Evolutionary conservation across 2,329 filamentous ascomycete species (phyloP), one percentile per base, ranked within the genome.

Genomic region (Claviceps pazoutovae): DNA sequence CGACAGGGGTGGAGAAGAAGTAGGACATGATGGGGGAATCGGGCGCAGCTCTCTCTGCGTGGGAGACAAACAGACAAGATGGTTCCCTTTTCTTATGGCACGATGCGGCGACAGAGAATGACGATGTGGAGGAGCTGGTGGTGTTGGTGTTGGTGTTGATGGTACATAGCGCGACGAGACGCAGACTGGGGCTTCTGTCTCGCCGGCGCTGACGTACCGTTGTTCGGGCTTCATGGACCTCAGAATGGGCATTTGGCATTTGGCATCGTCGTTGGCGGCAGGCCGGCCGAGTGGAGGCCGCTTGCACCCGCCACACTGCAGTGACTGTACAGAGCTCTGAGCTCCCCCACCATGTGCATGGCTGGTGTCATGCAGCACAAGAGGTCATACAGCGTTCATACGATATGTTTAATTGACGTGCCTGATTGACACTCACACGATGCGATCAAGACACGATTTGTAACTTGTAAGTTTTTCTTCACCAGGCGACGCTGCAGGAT

Each of bases 1-100:
- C 93, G 71, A 98, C 87, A 51, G 93, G 93, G 54, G 91, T 96
- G 61, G 90, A 90, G 75, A 97, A 98, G 74, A 95, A 94, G 74
- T 95, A 95, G 60, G 93, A 94, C 93, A 97, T 96, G 61, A 58
- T 68, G 46, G 4, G n/a, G 41, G 21, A 34, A 45, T 30, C 4
- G 14, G 17, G 43, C 21, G 43, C 43, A 45, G 23, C 21, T 16
- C 43, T 45, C 43, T 14, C 21, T 13, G 43, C 30, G 30, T 34
- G 30, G 30, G 30, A 34, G 30, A 34, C 9, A 34, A 34, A 34
- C 30, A 11, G 30, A 34, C 8, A 34, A 34, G 19, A 43, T 43
- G 9, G 41, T 14, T 13, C 19, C 39, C 21, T 19, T 21, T 21
- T 13, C 39, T 42, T 19, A 21, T 23, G 44, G n/a, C 23, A 30